Percentiles rank a stretch among this genome's conserved stretches.
These are phyloP conservation scores for Alternaria sp. DNA, from an alignment of 2,329 filamentous ascomycete genomes.

Conservation along the genomic window DNA sequence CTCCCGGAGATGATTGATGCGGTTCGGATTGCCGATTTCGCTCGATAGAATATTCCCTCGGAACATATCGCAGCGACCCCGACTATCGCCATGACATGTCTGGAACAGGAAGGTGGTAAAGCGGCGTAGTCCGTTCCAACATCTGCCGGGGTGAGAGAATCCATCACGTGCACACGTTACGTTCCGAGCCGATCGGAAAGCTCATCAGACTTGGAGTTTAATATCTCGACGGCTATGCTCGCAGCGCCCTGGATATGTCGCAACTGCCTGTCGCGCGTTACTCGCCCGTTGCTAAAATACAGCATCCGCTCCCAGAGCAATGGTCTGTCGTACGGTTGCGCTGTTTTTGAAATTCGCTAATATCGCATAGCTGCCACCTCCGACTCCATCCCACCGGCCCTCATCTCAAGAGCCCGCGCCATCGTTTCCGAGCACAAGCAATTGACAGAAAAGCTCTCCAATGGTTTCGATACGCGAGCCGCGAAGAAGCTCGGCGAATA, in stretches of 20 bases:
- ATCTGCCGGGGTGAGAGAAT: slow-evolving; percentile 6
- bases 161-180: slow-evolving; percentile 39
- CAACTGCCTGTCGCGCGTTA: slow-evolving; percentile 55
- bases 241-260: slow-evolving; percentile 57
- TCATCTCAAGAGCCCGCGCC: slow-evolving; percentile 64
- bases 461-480: slow-evolving; percentile 63
- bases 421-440: slow-evolving; percentile 64
- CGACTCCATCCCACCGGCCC: slow-evolving; percentile 60
- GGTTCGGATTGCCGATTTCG: slow-evolving; percentile 39
- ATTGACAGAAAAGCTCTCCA: slow-evolving; percentile 62
- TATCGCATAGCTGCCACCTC: slow-evolving; percentile 29
- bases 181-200: slow-evolving; percentile 32
- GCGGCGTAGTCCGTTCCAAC: slow-evolving; percentile 8
- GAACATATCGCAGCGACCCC: slow-evolving; percentile 19
- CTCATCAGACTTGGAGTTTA: slow-evolving; percentile 22
- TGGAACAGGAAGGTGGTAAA: slow-evolving; percentile 26
- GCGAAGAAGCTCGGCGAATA: slow-evolving; percentile 68
- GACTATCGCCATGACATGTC: slow-evolving; percentile 19
- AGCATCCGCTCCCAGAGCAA: slow-evolving; percentile 43
- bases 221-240: slow-evolving; percentile 47
- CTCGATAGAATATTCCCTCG: slow-evolving; percentile 27
- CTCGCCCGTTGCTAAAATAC: slow-evolving; percentile 44
- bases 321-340: slow-evolving; percentile 19
- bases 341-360: slow-evolving; percentile 16
- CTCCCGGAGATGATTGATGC: slow-evolving; percentile 39